Base-by-base conservation (phyloP, 352 stramenopile species). In the Globisporangium heterothallicum region DNA sequence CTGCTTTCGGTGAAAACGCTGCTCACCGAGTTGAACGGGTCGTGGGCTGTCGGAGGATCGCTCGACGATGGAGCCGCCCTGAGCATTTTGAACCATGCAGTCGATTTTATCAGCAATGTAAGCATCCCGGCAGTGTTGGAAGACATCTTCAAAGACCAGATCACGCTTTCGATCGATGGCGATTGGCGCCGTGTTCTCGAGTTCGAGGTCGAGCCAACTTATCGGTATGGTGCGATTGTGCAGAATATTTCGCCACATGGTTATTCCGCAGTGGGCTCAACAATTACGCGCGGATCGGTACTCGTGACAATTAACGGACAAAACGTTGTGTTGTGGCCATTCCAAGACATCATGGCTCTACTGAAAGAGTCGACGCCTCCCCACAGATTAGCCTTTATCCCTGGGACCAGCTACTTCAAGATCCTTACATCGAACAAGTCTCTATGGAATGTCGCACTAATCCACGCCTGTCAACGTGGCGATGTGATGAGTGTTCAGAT, bases 131-230 rank as follows among this genome's bases (percentile, higher is more conserved):
- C 82, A 4, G 82, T 93, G 4, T 50, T 95, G 27, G 84, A 95
- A 64, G 84, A 95, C 52, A 95, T 95, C 30, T 93, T 95, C 70
- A 91, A 88, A 54, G 84, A 95, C 48, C 84, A 93, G 54, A 87
- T 93, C 51, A 90, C 80, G n/a, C 66, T 95, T 4, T 88, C 84
- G 13, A 92, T 95, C 54, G 84, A 95, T 42, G 80, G 80, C 3
- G 83, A 93, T 36, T 95, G 84, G 84, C 69, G 73, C 2, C 73
- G 75, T 38, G 75, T 90, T 2, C 61, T 95, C 22, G 84, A 89
- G 25, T 83, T 95, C 35, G 84, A 93, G 47, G 64, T 81, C 22
- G 84, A 95, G 49, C 77, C 73, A 19, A 93, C 83, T 5, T 95
- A 95, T 56, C 77, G 80, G 2, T 92, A 92, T 48, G 84, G 84